A percentile compares a stretch with the other conserved stretches of the same genome.
Evolutionary conservation across 768 basidiomycete species (phyloP).

Genomic region (Naganishia vishniacii): DNA sequence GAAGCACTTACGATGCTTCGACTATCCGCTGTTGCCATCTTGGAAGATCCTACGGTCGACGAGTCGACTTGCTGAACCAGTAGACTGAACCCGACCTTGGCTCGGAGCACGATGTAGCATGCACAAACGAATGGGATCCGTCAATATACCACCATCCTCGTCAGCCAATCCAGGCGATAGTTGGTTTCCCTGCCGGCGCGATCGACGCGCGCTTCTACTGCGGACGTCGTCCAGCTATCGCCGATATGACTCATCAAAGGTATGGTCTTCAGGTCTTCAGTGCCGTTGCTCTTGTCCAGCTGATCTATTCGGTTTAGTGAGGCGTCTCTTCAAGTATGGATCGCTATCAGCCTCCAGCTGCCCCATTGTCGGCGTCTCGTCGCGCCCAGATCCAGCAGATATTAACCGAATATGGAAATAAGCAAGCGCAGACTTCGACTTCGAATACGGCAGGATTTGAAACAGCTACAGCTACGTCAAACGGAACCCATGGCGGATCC

Average conservation of each 20-base stretch:
- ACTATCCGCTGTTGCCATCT: slow-evolving; percentile 14
- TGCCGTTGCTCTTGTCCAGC: too few species aligned
- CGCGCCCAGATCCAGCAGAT: slow-evolving; percentile 10
- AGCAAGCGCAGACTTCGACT: background rate
- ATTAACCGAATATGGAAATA: slow-evolving; percentile 9
- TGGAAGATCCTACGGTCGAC: background rate
- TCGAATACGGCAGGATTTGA: background rate
- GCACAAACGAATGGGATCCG: too few species aligned
- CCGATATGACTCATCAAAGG: slow-evolving; percentile 18
- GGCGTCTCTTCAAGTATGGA: too few species aligned
- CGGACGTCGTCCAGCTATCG: background rate
- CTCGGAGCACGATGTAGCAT: too few species aligned
- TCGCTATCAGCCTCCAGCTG: background rate
- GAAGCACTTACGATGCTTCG: slow-evolving; percentile 9
- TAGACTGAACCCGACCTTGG: background rate
- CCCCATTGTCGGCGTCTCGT: background rate
- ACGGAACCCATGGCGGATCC: too few species aligned
- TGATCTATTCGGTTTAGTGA: too few species aligned
- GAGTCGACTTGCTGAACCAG: background rate
- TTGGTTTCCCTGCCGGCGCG: slow-evolving; percentile 6
- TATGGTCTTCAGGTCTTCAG: background rate
- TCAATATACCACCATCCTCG: background rate
- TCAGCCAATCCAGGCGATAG: slow-evolving; percentile 13
- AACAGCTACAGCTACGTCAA: background rate
- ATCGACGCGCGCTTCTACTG: slow-evolving; percentile 13